A percentile compares a stretch with the other conserved stretches of the same genome.
Evolutionary conservation across 306 rosid genomes (phyloP).

Genomic region (Cotoneaster glaucophyllus): DNA sequence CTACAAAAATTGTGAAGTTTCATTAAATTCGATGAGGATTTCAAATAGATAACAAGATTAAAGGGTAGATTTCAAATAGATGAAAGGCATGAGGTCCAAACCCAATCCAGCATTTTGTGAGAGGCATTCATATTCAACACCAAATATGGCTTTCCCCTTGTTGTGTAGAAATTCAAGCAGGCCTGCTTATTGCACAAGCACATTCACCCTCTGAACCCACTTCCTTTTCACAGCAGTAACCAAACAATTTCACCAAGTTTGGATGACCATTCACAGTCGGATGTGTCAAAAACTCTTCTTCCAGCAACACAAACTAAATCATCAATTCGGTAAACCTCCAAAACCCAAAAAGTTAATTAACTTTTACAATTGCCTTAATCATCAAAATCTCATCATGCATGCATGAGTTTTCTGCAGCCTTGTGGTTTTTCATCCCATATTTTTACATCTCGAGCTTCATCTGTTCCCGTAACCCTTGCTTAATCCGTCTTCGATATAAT

Average conservation of each 20-base stretch:
- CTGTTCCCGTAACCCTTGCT: conserved; percentile 4
- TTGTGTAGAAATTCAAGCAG: conserved; percentile 46
- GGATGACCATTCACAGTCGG: conserved; percentile 31
- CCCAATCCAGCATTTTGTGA: conserved; percentile 56
- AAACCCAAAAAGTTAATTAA: background rate
- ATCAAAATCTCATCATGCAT: conserved; percentile 26
- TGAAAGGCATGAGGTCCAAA: conserved; percentile 11
- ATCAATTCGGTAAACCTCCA: background rate
- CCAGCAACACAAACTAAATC: conserved; percentile 28
- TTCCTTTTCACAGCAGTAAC: conserved; percentile 51
- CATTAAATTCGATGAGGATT: background rate
- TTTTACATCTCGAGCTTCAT: conserved; percentile 31
- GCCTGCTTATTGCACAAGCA: conserved; percentile 45
- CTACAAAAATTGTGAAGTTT: conserved; percentile 16
- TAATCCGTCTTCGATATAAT: conserved; percentile 43
- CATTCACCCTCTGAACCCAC: conserved; percentile 45
- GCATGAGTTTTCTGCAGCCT: conserved; percentile 5
- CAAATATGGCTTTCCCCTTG: conserved; percentile 38
- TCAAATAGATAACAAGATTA: background rate
- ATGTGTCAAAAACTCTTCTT: conserved; percentile 44
- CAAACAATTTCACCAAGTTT: conserved; percentile 41
- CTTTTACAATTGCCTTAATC: conserved; percentile 23
- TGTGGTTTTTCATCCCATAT: conserved; percentile 40
- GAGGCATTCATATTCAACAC: conserved; percentile 37
- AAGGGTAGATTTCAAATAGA: background rate